These are phyloP conservation scores for Lagenaria siceraria DNA, from an alignment of 306 rosid genomes.

Conservation along the genomic window DNA sequence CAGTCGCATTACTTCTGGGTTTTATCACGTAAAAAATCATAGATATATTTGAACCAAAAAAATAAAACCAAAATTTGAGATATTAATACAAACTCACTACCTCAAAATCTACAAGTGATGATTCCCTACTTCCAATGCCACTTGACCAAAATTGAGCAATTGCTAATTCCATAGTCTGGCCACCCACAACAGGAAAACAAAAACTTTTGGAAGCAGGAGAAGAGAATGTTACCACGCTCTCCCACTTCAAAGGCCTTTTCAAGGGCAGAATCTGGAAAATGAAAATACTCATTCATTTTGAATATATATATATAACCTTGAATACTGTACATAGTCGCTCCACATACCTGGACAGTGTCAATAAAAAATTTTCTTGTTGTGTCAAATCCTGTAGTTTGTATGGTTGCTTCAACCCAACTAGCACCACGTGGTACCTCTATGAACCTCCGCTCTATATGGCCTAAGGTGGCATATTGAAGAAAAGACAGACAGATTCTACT, in stretches of 20 bases:
- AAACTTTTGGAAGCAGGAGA: slow-evolving; percentile 73
- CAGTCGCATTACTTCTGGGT: not conserved
- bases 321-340: slow-evolving; percentile 6
- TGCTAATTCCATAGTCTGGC: slow-evolving; percentile 84
- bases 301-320: slow-evolving; percentile 4
- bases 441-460: slow-evolving; percentile 84
- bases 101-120: slow-evolving; percentile 79
- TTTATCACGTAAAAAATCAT: not conserved
- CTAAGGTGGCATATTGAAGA: slow-evolving; percentile 31
- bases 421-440: slow-evolving; percentile 83
- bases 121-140: slow-evolving; percentile 78
- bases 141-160: slow-evolving; percentile 94
- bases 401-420: slow-evolving; percentile 82
- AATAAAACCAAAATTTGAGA: not conserved
- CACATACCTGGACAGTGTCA: slow-evolving; percentile 80
- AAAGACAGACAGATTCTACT: not conserved
- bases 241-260: slow-evolving; percentile 84
- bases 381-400: slow-evolving; percentile 76
- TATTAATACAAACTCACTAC: slow-evolving; percentile 23
- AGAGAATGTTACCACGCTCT: slow-evolving; percentile 48
- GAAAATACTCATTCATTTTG: slow-evolving; percentile 22
- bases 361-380: slow-evolving; percentile 68
- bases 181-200: slow-evolving; percentile 70
- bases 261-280: slow-evolving; percentile 62
- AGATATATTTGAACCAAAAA: not conserved